These are phyloP conservation scores for Dioscorea cayenensis DNA, from an alignment of 116 monocot species.

Conservation along the genomic window DNA sequence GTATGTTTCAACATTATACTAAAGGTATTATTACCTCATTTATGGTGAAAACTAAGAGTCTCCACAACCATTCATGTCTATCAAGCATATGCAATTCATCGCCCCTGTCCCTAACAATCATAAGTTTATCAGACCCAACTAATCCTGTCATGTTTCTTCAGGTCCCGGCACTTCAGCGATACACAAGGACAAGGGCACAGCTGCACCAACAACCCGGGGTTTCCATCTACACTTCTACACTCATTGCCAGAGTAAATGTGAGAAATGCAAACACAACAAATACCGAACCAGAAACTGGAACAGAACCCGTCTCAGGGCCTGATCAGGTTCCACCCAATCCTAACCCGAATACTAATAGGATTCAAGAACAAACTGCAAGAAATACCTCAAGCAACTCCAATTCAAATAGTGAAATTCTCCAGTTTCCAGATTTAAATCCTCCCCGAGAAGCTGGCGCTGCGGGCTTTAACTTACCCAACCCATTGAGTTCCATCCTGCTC, in stretches of 20 bases:
- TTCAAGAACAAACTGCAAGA: constrained; percentile 12
- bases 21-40: too few relatives aligned
- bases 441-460: constrained; percentile 26
- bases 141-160: constrained; percentile 5
- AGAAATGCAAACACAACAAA: constrained; percentile 21
- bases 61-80: too few relatives aligned
- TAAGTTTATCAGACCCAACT: background rate
- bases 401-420: constrained; percentile 8
- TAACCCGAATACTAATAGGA: constrained; percentile 3
- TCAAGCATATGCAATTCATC: too few relatives aligned
- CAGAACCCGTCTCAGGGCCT: background rate
- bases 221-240: constrained; percentile 79
- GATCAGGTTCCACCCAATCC: background rate
- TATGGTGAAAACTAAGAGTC: too few relatives aligned
- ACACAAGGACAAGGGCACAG: constrained; percentile 61
- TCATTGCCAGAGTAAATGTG: constrained; percentile 84
- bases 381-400: constrained; percentile 1
- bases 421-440: constrained; percentile 18
- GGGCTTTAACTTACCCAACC: constrained; percentile 34
- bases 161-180: constrained; percentile 96
- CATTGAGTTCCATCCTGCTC: constrained; percentile 62
- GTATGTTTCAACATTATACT: too few relatives aligned
- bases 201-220: constrained; percentile 77
- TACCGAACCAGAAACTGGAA: constrained; percentile 12
- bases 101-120: background rate